Percentiles rank a stretch among this genome's conserved stretches.
These are phyloP conservation scores for Typha latifolia DNA, from an alignment of 176 grass and related monocot genomes.

Conservation along the genomic window DNA sequence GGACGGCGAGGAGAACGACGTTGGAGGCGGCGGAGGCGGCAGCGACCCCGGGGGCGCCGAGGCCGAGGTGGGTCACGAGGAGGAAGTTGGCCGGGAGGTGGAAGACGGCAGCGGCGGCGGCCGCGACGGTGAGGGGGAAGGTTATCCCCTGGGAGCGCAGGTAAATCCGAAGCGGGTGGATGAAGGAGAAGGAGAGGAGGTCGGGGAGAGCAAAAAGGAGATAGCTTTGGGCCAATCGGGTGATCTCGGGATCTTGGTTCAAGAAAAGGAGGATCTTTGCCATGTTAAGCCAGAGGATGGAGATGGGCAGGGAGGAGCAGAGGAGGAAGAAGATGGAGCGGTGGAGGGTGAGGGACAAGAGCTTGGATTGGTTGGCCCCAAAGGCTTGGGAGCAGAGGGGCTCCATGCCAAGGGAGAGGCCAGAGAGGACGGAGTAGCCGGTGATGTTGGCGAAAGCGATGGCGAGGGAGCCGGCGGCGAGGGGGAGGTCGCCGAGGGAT, in stretches of 20 bases:
- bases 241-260: constrained; percentile 76
- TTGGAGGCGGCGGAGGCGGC: constrained; percentile 72
- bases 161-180: constrained; percentile 90
- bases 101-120: constrained; percentile 34
- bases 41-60: constrained; percentile 54
- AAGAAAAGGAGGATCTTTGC: constrained; percentile 64
- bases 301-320: constrained; percentile 82
- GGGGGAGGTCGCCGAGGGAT: constrained; percentile 70
- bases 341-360: constrained; percentile 68
- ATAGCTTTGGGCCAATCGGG: constrained; percentile 52
- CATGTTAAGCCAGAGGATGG: constrained; percentile 63
- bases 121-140: constrained; percentile 45
- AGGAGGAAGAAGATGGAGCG: constrained; percentile 84
- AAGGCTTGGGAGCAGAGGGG: constrained; percentile 92
- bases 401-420: constrained; percentile 90
- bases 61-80: constrained; percentile 40
- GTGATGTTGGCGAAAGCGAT: constrained; percentile 92
- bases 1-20: constrained; percentile 41
- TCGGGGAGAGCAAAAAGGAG: constrained; percentile 78
- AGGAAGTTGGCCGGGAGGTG: constrained; percentile 59
- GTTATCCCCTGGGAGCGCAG: constrained; percentile 85
- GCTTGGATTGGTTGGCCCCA: constrained; percentile 54
- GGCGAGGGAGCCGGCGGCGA: constrained; percentile 81
- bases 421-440: constrained; percentile 82
- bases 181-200: constrained; percentile 76